Percentiles rank a stretch among this genome's conserved stretches.
Evolutionary conservation across 805 yeast species (phyloP).

Genomic region (Starmerella riodocensis): DNA sequence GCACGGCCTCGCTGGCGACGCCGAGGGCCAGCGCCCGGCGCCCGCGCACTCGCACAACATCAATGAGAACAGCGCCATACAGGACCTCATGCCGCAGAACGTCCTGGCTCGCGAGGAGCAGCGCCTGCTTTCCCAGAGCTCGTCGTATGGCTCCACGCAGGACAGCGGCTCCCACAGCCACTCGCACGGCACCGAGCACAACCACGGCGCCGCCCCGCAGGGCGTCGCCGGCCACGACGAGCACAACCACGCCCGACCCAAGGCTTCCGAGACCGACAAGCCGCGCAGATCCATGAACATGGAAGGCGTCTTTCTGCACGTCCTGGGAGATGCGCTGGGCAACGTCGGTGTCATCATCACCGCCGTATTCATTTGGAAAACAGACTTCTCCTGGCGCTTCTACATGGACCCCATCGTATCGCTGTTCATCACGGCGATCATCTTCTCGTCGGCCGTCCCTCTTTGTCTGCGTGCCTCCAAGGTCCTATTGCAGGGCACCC

Average conservation of each 20-base stretch:
- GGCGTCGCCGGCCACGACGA: slow-evolving; percentile 17
- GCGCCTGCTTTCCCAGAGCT: slow-evolving; percentile 15
- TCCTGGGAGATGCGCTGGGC: slow-evolving; percentile 90
- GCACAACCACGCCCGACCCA: slow-evolving; percentile 26
- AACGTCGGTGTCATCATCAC: slow-evolving; percentile 84
- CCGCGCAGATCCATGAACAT: slow-evolving; percentile 65
- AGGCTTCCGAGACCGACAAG: slow-evolving; percentile 18
- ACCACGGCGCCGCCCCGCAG: slow-evolving; percentile 3
- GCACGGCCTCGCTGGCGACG: slow-evolving; percentile 19
- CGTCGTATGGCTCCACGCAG: slow-evolving; percentile 16
- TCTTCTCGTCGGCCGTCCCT: slow-evolving; percentile 84
- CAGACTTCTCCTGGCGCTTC: slow-evolving; percentile 76
- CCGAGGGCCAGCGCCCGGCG: slow-evolving; percentile 6
- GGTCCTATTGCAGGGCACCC: slow-evolving; percentile 85
- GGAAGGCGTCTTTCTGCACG: slow-evolving; percentile 95
- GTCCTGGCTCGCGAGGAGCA: slow-evolving; percentile 21
- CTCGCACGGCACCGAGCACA: background rate
- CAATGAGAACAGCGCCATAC: background rate
- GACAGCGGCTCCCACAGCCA: slow-evolving; percentile 1
- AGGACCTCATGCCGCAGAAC: slow-evolving; percentile 15
- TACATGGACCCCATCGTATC: slow-evolving; percentile 82
- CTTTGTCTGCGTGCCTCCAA: slow-evolving; percentile 75
- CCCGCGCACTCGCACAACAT: background rate
- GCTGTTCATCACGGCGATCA: slow-evolving; percentile 70
- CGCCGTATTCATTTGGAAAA: slow-evolving; percentile 87